A percentile compares a stretch with the other conserved stretches of the same genome.
Evolutionary conservation across 2,329 filamentous ascomycete species (phyloP).

Genomic region (Fusarium praegraminearum): DNA sequence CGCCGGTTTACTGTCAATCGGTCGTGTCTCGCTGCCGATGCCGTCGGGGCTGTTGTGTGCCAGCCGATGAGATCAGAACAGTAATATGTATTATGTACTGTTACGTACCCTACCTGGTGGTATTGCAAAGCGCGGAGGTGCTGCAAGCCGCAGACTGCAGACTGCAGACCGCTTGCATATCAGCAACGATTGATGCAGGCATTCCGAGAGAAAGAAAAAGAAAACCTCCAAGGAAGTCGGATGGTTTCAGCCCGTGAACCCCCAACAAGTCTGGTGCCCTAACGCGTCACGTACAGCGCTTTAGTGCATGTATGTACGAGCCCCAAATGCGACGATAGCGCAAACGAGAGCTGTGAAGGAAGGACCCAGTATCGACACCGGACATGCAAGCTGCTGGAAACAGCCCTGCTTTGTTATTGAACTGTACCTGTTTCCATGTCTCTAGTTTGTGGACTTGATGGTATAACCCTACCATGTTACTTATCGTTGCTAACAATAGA

Average conservation of each 20-base stretch:
- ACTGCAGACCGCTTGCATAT: slow-evolving; percentile 43
- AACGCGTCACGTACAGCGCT: slow-evolving; percentile 33
- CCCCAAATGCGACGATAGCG: slow-evolving; percentile 32
- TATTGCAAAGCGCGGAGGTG: slow-evolving; percentile 33
- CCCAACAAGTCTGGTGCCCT: slow-evolving; percentile 39
- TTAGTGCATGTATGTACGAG: slow-evolving; percentile 39
- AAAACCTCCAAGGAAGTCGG: slow-evolving; percentile 26
- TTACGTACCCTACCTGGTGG: not conserved
- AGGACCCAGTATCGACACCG: slow-evolving; percentile 31
- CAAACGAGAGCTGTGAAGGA: slow-evolving; percentile 20
- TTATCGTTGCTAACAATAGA: not conserved
- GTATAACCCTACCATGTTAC: slow-evolving; percentile 2
- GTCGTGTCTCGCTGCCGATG: slow-evolving; percentile 19
- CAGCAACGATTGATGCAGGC: slow-evolving; percentile 36
- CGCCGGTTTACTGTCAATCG: slow-evolving; percentile 29
- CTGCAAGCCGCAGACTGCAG: slow-evolving; percentile 36
- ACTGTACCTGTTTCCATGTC: slow-evolving; percentile 1
- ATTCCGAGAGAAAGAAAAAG: slow-evolving; percentile 22
- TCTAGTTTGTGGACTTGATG: slow-evolving; percentile 16
- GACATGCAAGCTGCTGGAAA: slow-evolving; percentile 42
- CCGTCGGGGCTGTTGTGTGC: slow-evolving; percentile 11
- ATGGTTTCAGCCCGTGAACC: slow-evolving; percentile 43
- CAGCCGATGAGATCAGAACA: slow-evolving; percentile 21
- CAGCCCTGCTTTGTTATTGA: slow-evolving; percentile 13
- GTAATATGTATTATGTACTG: slow-evolving; percentile 1